These are phyloP conservation scores for Neurospora africana DNA, from an alignment of 495 filamentous ascomycete species.

Conservation along the genomic window DNA sequence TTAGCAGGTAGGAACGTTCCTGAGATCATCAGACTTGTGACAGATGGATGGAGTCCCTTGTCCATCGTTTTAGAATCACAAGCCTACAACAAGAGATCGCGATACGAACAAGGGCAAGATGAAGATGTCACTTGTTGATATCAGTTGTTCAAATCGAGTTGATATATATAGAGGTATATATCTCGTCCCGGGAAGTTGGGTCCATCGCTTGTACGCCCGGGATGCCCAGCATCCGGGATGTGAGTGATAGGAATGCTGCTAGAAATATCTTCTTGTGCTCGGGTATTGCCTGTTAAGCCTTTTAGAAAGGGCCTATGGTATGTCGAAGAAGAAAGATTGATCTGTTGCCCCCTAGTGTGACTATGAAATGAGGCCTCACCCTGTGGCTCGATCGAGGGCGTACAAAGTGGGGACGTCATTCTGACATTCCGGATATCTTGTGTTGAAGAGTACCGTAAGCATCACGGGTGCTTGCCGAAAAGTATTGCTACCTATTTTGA, in stretches of 20 bases:
- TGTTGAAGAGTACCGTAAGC: neutral
- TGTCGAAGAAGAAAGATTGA: neutral
- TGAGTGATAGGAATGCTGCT: neutral
- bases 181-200: neutral
- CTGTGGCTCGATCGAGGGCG: neutral
- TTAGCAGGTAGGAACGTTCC: neutral
- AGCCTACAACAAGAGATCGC: neutral
- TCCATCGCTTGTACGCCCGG: neutral
- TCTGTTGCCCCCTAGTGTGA: neutral
- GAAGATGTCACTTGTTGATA: neutral
- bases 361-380: neutral
- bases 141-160: neutral
- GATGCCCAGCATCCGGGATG: neutral
- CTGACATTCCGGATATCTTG: neutral
- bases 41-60: neutral
- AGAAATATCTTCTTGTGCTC: neutral
- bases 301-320: neutral
- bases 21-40: neutral
- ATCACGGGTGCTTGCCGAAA: neutral
- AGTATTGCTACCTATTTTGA: neutral
- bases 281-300: neutral
- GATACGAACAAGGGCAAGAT: neutral
- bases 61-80: neutral
- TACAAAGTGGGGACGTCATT: neutral
- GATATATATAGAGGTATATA: neutral